phyloP scores from a whole-genome alignment of 2,329 filamentous ascomycete genomes.

The Alternaria sp. region DNA sequence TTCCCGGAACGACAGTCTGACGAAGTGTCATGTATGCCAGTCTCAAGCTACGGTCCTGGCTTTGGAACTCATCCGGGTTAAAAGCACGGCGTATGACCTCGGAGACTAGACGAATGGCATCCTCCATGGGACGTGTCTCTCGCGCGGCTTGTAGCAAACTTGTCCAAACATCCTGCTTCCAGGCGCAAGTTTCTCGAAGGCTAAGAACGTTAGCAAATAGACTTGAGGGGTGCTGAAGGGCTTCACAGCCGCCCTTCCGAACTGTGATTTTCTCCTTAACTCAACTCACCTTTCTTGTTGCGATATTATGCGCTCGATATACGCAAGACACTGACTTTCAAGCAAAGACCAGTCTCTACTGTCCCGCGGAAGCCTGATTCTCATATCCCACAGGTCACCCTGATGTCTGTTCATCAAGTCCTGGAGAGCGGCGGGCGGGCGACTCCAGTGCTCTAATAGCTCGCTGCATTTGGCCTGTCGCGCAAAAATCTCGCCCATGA shows the following conservation, averaged over 20 bases:
- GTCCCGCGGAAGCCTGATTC: constrained; percentile 20
- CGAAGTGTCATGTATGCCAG: constrained; percentile 29
- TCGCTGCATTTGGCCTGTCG: constrained; percentile 37
- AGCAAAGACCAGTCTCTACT: constrained; percentile 29
- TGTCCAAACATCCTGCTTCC: constrained; percentile 33
- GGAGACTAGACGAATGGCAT: constrained; percentile 16
- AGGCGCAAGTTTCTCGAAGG: constrained; percentile 29
- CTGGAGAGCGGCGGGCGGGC: constrained; percentile 27
- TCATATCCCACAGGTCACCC: constrained; percentile 35
- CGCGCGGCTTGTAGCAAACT: constrained; percentile 26
- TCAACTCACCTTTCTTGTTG: constrained; percentile 13
- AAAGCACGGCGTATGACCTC: constrained; percentile 26
- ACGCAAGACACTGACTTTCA: constrained; percentile 26
- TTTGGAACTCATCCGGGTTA: constrained; percentile 11
- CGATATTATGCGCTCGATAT: constrained; percentile 25
- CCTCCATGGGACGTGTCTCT: constrained; percentile 12
- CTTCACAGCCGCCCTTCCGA: not conserved
- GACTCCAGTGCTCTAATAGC: constrained; percentile 38
- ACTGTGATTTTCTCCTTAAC: not conserved
- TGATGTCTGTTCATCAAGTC: constrained; percentile 33
- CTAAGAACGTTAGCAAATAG: not conserved
- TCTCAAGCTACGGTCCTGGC: constrained; percentile 27
- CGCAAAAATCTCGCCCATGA: constrained; percentile 45
- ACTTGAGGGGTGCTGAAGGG: not conserved
- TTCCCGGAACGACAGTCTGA: constrained; percentile 11